These are phyloP conservation scores for Myrica gale DNA, from an alignment of 306 rosid species.

Conservation along the genomic window DNA sequence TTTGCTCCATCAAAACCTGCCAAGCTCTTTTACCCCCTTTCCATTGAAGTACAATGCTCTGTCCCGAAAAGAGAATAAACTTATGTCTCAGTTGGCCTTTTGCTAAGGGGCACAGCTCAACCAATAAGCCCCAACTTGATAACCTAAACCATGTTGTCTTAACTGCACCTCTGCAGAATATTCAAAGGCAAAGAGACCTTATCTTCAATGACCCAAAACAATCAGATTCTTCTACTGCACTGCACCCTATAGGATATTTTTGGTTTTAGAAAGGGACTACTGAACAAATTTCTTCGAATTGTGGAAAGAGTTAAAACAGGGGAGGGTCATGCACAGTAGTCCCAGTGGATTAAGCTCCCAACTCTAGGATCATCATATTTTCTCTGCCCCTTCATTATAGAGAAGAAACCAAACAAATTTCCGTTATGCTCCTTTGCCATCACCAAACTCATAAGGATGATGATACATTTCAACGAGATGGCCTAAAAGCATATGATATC, in stretches of 20 bases:
- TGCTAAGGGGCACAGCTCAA: not conserved
- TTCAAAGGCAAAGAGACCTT: not conserved
- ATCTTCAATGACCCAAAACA: not conserved
- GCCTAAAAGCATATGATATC: conserved; percentile 1
- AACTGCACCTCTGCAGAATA: conserved; percentile 3
- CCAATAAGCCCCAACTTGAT: not conserved
- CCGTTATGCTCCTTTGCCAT: conserved; percentile 28
- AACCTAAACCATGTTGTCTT: not conserved
- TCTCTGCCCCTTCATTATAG: conserved; percentile 8
- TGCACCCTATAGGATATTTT: not conserved
- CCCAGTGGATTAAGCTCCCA: not conserved
- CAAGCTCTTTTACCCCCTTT: not conserved
- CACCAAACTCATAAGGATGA: conserved; percentile 35
- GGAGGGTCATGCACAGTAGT: too few species aligned
- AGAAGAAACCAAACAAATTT: not conserved
- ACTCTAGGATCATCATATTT: not conserved
- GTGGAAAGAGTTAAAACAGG: not conserved
- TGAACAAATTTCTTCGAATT: not conserved
- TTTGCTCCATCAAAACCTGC: not conserved
- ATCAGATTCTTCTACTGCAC: not conserved
- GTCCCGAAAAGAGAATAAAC: not conserved
- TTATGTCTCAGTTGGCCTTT: not conserved
- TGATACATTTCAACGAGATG: conserved; percentile 1
- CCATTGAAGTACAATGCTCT: too few species aligned
- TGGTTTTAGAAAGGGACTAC: not conserved